Conservation (phyloP, 257 asterid genomes). For the Pogostemon cablin region DNA sequence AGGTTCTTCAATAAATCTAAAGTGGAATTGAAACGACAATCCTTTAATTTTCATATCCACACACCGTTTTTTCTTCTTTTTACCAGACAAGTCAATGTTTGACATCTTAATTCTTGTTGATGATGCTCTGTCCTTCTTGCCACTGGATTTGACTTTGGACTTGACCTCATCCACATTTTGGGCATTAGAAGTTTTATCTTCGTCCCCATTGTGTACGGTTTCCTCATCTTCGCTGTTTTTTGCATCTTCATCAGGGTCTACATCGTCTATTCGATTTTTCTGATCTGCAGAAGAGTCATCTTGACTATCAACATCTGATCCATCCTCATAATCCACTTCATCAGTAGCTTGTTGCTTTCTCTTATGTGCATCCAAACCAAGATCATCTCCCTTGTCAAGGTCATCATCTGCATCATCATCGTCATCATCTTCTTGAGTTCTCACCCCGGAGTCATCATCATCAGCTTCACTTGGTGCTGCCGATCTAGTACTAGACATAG, state of each 20-base stretch:
- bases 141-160: constrained; percentile 41
- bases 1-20: constrained; percentile 65
- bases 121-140: constrained; percentile 30
- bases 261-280: constrained; percentile 36
- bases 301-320: constrained; percentile 50
- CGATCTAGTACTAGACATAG: constrained; percentile 39
- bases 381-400: constrained; percentile 66
- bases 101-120: constrained; percentile 19
- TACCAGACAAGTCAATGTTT: not conserved
- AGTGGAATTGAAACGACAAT: constrained; percentile 54
- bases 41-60: constrained; percentile 46
- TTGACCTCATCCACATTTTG: constrained; percentile 37
- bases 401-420: constrained; percentile 56
- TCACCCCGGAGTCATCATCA: constrained; percentile 45
- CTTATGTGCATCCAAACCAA: constrained; percentile 65
- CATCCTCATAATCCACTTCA: constrained; percentile 85
- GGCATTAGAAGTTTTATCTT: constrained; percentile 40
- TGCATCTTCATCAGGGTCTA: constrained; percentile 39
- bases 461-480: constrained; percentile 45
- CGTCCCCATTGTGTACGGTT: constrained; percentile 32
- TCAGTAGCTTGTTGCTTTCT: constrained; percentile 68
- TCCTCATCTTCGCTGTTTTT: constrained; percentile 42
- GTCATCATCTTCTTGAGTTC: constrained; percentile 36
- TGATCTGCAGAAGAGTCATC: constrained; percentile 38
- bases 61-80: constrained; percentile 35